Conservation (phyloP, 2,329 filamentous ascomycete genomes). For the Colletotrichum orchidophilum region DNA sequence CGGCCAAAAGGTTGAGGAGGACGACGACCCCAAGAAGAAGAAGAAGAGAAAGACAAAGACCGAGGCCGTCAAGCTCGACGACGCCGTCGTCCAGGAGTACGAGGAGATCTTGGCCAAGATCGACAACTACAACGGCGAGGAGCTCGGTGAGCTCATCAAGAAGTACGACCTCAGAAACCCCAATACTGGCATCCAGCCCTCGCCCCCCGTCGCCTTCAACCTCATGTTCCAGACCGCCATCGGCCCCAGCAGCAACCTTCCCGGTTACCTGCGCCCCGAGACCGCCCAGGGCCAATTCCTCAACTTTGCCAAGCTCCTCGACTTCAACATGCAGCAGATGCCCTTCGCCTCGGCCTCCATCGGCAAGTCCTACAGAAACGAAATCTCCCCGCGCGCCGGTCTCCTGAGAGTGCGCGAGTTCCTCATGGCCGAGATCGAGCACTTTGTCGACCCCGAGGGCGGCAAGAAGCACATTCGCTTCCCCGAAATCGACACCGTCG, state of each 20-base stretch:
- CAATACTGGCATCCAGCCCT: constrained; percentile 77
- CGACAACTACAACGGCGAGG: constrained; percentile 91
- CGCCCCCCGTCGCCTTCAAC: constrained; percentile 91
- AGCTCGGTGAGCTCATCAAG: constrained; percentile 87
- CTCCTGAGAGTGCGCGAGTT: constrained; percentile 96
- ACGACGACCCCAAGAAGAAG: constrained; percentile 79
- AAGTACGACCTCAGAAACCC: constrained; percentile 95
- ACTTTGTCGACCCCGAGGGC: constrained; percentile 93
- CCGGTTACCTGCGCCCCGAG: constrained; percentile 89
- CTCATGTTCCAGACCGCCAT: constrained; percentile 98
- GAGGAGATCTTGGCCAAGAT: constrained; percentile 91
- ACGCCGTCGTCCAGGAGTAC: constrained; percentile 87
- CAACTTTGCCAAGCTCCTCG: constrained; percentile 94
- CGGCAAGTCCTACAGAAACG: constrained; percentile 97
- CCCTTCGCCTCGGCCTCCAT: constrained; percentile 97
- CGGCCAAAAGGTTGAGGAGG: constrained; percentile 80
- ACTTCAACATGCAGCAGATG: constrained; percentile 95
- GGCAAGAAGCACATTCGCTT: constrained; percentile 96
- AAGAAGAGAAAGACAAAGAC: constrained; percentile 84
- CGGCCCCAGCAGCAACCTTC: constrained; percentile 87
- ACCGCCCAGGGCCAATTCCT: constrained; percentile 98
- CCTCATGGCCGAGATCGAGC: constrained; percentile 98
- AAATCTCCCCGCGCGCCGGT: constrained; percentile 93
- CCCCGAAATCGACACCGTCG: constrained; percentile 81
- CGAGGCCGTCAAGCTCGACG: constrained; percentile 85